These are phyloP conservation scores for Pholiota conissans DNA, from an alignment of 768 basidiomycete species.

Conservation along the genomic window DNA sequence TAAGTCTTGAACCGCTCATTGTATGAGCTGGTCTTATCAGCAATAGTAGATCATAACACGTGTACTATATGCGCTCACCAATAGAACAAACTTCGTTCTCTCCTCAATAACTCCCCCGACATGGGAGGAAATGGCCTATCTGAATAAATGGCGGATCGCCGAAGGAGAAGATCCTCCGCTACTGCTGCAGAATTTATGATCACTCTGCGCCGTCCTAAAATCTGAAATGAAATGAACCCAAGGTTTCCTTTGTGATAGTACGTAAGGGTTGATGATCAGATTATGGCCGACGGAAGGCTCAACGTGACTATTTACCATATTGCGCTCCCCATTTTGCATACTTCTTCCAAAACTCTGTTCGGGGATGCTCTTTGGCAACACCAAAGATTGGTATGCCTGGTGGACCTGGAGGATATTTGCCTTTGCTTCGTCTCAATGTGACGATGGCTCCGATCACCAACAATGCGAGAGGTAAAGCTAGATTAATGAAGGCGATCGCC, in stretches of 20 bases:
- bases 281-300: too few relatives aligned
- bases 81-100: constrained; percentile 27
- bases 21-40: constrained; percentile 38
- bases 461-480: neutral
- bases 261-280: too few relatives aligned
- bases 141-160: constrained; percentile 46
- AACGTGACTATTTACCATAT: constrained; percentile 8
- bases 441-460: neutral
- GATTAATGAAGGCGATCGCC: neutral
- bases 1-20: constrained; percentile 34
- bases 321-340: constrained; percentile 13
- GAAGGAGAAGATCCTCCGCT: constrained; percentile 44
- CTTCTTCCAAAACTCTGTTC: constrained; percentile 13
- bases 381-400: constrained; percentile 15
- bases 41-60: constrained; percentile 32
- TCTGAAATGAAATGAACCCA: constrained; percentile 22
- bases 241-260: constrained; percentile 23
- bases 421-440: neutral
- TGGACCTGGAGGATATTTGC: constrained; percentile 19
- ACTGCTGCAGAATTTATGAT: constrained; percentile 43
- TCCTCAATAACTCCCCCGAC: constrained; percentile 24
- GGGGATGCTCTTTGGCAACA: constrained; percentile 20
- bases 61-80: constrained; percentile 31
- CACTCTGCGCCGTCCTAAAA: constrained; percentile 36
- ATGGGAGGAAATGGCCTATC: constrained; percentile 38